Conservation (phyloP, 768 basidiomycete genomes). For the Nevesoporus exiguus region DNA sequence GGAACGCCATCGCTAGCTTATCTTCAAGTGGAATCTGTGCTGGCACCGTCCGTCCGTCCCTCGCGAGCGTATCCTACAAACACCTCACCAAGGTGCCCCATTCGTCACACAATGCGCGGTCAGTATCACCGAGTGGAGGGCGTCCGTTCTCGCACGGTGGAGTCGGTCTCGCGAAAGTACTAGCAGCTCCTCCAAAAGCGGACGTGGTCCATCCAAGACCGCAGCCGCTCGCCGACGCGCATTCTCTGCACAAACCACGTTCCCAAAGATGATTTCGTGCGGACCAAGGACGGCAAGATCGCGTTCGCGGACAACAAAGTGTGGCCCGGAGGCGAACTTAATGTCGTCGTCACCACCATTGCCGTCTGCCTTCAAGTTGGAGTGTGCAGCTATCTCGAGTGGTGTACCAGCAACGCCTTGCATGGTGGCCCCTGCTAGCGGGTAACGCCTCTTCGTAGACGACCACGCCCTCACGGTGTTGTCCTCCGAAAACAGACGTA, state of each 20-base stretch:
- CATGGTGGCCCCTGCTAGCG: slow-evolving; percentile 44
- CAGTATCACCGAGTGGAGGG: slow-evolving; percentile 41
- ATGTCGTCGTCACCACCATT: background rate
- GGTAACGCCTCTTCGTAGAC: slow-evolving; percentile 47
- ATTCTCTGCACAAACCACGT: slow-evolving; percentile 34
- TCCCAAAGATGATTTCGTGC: slow-evolving; percentile 38
- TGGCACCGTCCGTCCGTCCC: too few species aligned
- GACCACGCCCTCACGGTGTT: slow-evolving; percentile 45
- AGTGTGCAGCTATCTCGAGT: too few species aligned
- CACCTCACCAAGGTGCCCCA: slow-evolving; percentile 27
- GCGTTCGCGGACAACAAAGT: slow-evolving; percentile 42
- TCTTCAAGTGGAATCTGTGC: too few species aligned
- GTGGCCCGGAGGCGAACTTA: slow-evolving; percentile 10
- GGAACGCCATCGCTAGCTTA: too few species aligned
- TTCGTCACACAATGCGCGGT: slow-evolving; percentile 51
- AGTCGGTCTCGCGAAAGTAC: slow-evolving; percentile 35
- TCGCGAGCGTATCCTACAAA: too few species aligned
- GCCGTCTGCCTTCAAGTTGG: too few species aligned
- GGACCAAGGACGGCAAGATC: slow-evolving; percentile 31
- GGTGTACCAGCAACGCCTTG: slow-evolving; percentile 9
- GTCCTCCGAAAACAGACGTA: slow-evolving; percentile 22
- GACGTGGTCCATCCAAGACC: slow-evolving; percentile 33
- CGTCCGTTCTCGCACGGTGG: slow-evolving; percentile 32
- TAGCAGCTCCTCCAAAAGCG: slow-evolving; percentile 41
- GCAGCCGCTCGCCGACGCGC: slow-evolving; percentile 28